phyloP scores from a whole-genome alignment of 1,284 basidiomycete genomes.

The Xerocomus minutiporus region DNA sequence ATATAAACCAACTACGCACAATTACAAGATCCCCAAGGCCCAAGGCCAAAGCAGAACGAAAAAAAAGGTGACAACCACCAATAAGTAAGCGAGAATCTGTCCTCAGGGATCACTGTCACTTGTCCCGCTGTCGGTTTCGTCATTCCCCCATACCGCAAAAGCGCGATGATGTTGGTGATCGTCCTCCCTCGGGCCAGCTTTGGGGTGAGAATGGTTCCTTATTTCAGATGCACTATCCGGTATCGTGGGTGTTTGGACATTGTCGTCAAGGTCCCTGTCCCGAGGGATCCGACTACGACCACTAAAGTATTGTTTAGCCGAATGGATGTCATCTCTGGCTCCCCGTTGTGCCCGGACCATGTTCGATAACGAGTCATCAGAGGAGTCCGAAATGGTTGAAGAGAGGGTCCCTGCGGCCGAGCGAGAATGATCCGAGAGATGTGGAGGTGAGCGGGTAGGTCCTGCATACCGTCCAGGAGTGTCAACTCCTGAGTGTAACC shows the following conservation, averaged over 20 bases:
- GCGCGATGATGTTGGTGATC: conserved; percentile 52
- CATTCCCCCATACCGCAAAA: conserved; percentile 80
- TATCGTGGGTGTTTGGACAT: conserved; percentile 59
- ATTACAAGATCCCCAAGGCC: not conserved
- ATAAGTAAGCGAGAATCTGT: not conserved
- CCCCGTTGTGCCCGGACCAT: conserved; percentile 39
- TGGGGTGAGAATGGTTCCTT: conserved; percentile 35
- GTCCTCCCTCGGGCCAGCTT: conserved; percentile 34
- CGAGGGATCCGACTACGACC: conserved; percentile 52
- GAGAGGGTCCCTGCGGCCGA: conserved; percentile 36
- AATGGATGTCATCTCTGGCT: conserved; percentile 50
- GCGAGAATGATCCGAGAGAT: conserved; percentile 16
- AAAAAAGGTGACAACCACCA: not conserved
- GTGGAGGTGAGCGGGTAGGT: conserved; percentile 55
- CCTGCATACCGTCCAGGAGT: conserved; percentile 74
- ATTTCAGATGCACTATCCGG: conserved; percentile 35
- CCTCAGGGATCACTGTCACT: conserved; percentile 58
- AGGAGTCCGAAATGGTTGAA: conserved; percentile 37
- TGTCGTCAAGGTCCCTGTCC: conserved; percentile 50
- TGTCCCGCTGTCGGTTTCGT: conserved; percentile 81
- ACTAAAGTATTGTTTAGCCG: conserved; percentile 41
- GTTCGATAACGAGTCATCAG: conserved; percentile 29
- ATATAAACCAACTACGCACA: not conserved
- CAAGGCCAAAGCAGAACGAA: conserved; percentile 3
- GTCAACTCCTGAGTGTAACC: conserved; percentile 60